phyloP scores from a whole-genome alignment of 2,329 filamentous ascomycete genomes.

The Fusarium aywerte region DNA sequence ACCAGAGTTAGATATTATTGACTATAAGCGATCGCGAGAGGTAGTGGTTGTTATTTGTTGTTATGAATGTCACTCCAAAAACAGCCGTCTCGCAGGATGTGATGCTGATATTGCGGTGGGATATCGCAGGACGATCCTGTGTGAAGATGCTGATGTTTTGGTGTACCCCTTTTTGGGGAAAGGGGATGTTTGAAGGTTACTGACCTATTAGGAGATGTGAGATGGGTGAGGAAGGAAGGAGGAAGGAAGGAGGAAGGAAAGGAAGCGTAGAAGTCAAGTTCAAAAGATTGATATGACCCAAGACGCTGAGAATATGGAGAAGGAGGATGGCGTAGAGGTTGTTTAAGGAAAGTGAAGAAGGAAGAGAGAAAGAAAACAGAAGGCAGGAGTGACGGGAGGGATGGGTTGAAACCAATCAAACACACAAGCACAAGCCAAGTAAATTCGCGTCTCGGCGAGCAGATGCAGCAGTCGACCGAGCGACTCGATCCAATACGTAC shows the following conservation, averaged over 20 bases:
- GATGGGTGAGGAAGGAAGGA: too few species aligned
- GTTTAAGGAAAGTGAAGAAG: conserved; percentile 6
- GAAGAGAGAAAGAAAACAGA: conserved; percentile 34
- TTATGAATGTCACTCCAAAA: conserved; percentile 28
- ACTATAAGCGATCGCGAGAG: neutral
- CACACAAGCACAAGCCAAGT: conserved; percentile 35
- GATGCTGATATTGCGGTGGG: conserved; percentile 19
- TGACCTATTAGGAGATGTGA: conserved; percentile 35
- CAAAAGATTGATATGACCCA: conserved; percentile 15
- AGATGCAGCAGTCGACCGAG: conserved; percentile 21
- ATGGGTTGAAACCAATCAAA: conserved; percentile 30
- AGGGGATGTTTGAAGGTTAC: conserved; percentile 22
- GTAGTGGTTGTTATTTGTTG: conserved; percentile 24
- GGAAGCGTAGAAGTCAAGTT: conserved; percentile 25
- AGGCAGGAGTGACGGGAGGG: conserved; percentile 22
- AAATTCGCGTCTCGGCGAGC: conserved; percentile 38
- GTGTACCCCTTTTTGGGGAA: conserved; percentile 9
- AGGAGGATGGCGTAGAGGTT: conserved; percentile 21
- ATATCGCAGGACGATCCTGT: neutral
- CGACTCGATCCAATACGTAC: conserved; percentile 38
- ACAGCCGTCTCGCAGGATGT: conserved; percentile 13
- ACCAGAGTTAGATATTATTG: conserved; percentile 31
- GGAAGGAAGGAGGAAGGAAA: neutral
- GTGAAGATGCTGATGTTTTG: conserved; percentile 4
- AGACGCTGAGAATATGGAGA: conserved; percentile 11